Conservation (phyloP, 768 basidiomycete genomes). For the Russula compacta region DNA sequence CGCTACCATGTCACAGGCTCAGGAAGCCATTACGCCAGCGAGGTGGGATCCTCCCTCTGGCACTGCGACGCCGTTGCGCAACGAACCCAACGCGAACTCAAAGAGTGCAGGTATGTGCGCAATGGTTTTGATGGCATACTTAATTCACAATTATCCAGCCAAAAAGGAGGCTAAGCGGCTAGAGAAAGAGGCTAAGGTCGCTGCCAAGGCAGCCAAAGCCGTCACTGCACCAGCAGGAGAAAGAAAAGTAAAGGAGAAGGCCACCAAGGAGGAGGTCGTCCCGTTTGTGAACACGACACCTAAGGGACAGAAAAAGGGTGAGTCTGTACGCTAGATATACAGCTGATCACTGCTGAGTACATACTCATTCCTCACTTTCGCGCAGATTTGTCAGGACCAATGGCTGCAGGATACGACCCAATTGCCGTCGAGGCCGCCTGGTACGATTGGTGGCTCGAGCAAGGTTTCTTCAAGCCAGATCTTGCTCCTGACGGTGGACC, state of each 20-base stretch:
- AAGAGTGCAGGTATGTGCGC: constrained; percentile 34
- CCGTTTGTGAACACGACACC: constrained; percentile 87
- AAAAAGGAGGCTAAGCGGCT: constrained; percentile 82
- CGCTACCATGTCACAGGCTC: constrained; percentile 21
- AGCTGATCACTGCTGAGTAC: neutral
- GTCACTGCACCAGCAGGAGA: constrained; percentile 36
- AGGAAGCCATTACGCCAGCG: neutral
- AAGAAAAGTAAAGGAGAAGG: constrained; percentile 74
- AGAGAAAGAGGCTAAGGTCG: constrained; percentile 71
- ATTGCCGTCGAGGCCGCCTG: constrained; percentile 90
- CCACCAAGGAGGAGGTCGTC: constrained; percentile 58
- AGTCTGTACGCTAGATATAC: constrained; percentile 8
- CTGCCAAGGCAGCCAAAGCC: constrained; percentile 52
- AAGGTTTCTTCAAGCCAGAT: constrained; percentile 85
- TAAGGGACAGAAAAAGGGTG: constrained; percentile 90
- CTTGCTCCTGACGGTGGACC: constrained; percentile 45
- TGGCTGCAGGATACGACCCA: constrained; percentile 93
- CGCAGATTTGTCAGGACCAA: constrained; percentile 74
- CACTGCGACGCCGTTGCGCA: neutral
- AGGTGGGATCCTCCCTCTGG: constrained; percentile 11
- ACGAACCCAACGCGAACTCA: constrained; percentile 23
- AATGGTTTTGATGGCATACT: neutral
- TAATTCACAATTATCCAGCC: constrained; percentile 31
- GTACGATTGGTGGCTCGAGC: constrained; percentile 96
- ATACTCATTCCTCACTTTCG: neutral